These are phyloP conservation scores for Fallopia convolvulus DNA, from an alignment of 148 eudicot species.

Conservation along the genomic window DNA sequence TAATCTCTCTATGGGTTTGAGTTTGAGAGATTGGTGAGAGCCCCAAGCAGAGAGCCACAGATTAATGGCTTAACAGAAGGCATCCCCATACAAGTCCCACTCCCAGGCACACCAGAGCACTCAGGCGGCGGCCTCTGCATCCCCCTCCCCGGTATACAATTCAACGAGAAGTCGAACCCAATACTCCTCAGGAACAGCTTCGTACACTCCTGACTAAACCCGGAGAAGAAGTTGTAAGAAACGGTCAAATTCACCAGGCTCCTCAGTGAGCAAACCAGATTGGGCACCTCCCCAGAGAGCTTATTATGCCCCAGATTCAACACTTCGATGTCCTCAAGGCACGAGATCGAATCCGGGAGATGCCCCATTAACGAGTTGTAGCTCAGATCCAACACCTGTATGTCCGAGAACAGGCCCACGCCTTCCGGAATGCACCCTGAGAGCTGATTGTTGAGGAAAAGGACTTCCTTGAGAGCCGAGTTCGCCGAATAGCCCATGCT, in stretches of 20 bases:
- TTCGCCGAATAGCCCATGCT: constrained; percentile 52
- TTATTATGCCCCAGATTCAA: constrained; percentile 61
- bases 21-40: background rate
- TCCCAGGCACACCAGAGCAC: constrained; percentile 45
- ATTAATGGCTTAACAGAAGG: constrained; percentile 50
- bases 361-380: constrained; percentile 63
- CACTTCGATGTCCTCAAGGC: constrained; percentile 54
- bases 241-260: constrained; percentile 57
- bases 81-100: constrained; percentile 41
- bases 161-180: constrained; percentile 59
- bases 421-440: constrained; percentile 78
- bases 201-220: constrained; percentile 51
- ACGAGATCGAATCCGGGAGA: constrained; percentile 67
- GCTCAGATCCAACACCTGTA: constrained; percentile 69
- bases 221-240: constrained; percentile 66
- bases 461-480: constrained; percentile 51
- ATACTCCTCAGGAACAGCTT: constrained; percentile 33
- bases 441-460: constrained; percentile 61
- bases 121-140: constrained; percentile 70
- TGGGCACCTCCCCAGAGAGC: constrained; percentile 65
- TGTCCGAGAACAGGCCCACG: constrained; percentile 61
- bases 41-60: constrained; percentile 47
- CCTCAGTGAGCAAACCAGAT: constrained; percentile 51
- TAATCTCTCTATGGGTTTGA: constrained; percentile 3
- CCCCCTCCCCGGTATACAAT: constrained; percentile 59